phyloP scores from a whole-genome alignment of 495 filamentous ascomycete species.

The Terfezia claveryi region DNA sequence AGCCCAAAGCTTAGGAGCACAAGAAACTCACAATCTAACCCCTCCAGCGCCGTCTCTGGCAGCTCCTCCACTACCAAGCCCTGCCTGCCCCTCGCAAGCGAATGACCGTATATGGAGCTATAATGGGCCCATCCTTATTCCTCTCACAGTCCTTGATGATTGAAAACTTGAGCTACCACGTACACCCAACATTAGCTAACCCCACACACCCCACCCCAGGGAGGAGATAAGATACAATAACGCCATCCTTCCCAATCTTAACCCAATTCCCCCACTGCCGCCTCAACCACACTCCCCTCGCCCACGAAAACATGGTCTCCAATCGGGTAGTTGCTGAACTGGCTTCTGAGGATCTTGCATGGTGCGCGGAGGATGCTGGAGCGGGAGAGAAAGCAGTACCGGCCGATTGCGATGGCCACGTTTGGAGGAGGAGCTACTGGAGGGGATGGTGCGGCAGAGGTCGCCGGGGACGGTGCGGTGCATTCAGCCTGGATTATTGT shows the following conservation, averaged over 20 bases:
- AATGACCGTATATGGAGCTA: slow-evolving; percentile 80
- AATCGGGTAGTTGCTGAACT: slow-evolving; percentile 57
- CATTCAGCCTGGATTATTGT: slow-evolving; percentile 82
- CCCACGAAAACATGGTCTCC: slow-evolving; percentile 84
- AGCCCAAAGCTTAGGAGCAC: neutral
- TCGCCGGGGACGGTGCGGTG: slow-evolving; percentile 80
- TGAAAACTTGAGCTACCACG: slow-evolving; percentile 41
- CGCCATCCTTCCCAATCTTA: slow-evolving; percentile 48
- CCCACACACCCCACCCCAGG: neutral
- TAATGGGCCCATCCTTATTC: slow-evolving; percentile 58
- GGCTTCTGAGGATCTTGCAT: slow-evolving; percentile 42
- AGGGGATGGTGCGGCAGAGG: slow-evolving; percentile 36
- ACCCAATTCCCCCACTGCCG: slow-evolving; percentile 60
- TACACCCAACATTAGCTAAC: neutral
- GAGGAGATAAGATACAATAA: slow-evolving; percentile 23
- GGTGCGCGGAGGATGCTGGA: slow-evolving; percentile 57
- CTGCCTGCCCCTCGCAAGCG: slow-evolving; percentile 61
- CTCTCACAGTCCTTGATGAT: slow-evolving; percentile 80
- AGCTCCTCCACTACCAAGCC: slow-evolving; percentile 69
- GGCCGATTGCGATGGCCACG: slow-evolving; percentile 63
- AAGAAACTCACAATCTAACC: slow-evolving; percentile 33
- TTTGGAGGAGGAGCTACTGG: slow-evolving; percentile 19
- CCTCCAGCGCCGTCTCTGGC: slow-evolving; percentile 48
- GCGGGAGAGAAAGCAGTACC: slow-evolving; percentile 66
- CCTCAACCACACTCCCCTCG: slow-evolving; percentile 47